These are phyloP conservation scores for Geranium brycei DNA, from an alignment of 345 rosid species.

Conservation along the genomic window DNA sequence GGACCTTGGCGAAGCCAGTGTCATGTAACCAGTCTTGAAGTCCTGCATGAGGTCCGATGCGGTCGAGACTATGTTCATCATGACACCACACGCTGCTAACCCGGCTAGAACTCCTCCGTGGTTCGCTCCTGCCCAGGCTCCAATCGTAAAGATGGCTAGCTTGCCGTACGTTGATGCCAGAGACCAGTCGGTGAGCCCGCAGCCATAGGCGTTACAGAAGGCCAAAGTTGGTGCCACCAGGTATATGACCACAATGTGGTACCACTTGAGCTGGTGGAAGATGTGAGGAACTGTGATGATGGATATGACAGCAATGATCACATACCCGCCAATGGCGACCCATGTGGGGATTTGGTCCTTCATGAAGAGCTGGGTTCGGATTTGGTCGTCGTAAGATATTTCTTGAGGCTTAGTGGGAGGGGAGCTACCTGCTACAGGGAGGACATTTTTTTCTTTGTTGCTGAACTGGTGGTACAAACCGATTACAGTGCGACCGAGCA, in stretches of 20 bases:
- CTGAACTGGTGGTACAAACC: conserved; percentile 6
- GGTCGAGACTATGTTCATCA: conserved; percentile 19
- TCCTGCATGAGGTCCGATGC: conserved; percentile 21
- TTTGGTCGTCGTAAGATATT: conserved; percentile 12
- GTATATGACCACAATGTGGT: conserved; percentile 17
- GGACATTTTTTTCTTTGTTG: background rate
- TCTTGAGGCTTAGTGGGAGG: background rate
- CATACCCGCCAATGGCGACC: conserved; percentile 10
- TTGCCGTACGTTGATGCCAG: conserved; percentile 12
- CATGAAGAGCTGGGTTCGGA: conserved; percentile 10
- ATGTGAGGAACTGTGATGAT: conserved; percentile 11
- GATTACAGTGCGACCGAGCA: conserved; percentile 7
- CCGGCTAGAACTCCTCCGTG: conserved; percentile 14
- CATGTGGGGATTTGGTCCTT: conserved; percentile 18
- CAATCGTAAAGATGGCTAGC: conserved; percentile 15
- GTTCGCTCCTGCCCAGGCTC: conserved; percentile 17
- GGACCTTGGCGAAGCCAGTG: conserved; percentile 20
- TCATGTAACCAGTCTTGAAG: conserved; percentile 20
- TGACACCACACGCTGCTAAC: conserved; percentile 15
- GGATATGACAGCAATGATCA: conserved; percentile 10
- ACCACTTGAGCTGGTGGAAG: conserved; percentile 20
- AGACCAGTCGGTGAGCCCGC: conserved; percentile 22
- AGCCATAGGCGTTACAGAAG: conserved; percentile 22
- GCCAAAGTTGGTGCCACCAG: conserved; percentile 11
- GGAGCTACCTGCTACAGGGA: conserved; percentile 4